Base-by-base conservation (phyloP, 352 stramenopile species). In the Globisporangium camurandrum region DNA sequence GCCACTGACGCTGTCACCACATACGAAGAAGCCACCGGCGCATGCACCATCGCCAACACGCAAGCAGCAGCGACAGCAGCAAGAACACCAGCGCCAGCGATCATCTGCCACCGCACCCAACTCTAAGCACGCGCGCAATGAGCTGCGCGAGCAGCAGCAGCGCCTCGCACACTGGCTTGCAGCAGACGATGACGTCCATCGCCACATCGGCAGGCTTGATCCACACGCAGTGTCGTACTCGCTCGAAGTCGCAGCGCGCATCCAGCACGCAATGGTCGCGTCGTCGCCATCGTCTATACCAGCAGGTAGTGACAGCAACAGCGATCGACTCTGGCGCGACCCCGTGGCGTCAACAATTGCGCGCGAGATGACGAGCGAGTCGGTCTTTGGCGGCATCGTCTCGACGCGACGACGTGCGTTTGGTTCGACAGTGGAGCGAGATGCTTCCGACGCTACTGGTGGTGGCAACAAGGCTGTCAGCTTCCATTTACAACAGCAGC, bases 361-460 rank as follows among this genome's bases (percentile, higher is more conserved):
- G 17, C 58, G 60, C 1, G 71, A 86, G 30, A 75, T 84, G 58
- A 82, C 59, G 30, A 83, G 71, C 36, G 74, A 83, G 27, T 59
- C 62, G 3, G 62, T 83, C 10, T 78, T 86, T 45, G 71, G 71
- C 11, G 74, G 69, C 17, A 44, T 63, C 23, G 49, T 73, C 4
- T 33, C 56, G 11, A 83, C 71, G 1, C 59, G 61, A 23, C 50
- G 69, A 3, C 44, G 79, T 6, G 56, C 59, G 12, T 78, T 69
- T 22, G 5, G 12, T 9, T 14, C 33, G 6, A 14, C 33, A n/a
- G 7, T 3, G n/a, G n/a, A n/a, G n/a, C n/a, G n/a, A n/a, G n/a
- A n/a, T n/a, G n/a, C n/a, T n/a, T n/a, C n/a, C n/a, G n/a, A n/a
- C n/a, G n/a, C n/a, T n/a, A n/a, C n/a, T n/a, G n/a, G n/a, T n/a